Base-by-base conservation (phyloP, 2,329 filamentous ascomycete genomes). In the Colletotrichum lini region DNA sequence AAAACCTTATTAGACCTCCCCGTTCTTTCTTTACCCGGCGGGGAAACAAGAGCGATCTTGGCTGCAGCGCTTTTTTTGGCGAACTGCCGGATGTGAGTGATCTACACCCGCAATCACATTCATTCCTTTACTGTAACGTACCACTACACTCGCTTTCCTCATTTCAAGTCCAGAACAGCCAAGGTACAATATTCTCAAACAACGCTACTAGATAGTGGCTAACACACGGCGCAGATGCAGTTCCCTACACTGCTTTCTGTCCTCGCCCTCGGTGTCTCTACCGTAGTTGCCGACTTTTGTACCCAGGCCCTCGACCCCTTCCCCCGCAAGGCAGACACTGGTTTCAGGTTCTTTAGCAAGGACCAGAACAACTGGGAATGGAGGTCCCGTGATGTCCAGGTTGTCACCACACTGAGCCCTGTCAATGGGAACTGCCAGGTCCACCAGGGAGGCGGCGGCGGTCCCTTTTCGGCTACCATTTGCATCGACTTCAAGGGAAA, bases 371-470 rank as follows among this genome's bases (percentile, higher is more conserved):
- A 40, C 49, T 67, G 65, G 65, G 40, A 62, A 30, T 63, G 65
- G 65, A n/a, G 40, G 2, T 67, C 65, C 15, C 42, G 57, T 8
- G 65, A 67, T 18, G 15, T 56, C 23, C 47, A 56, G n/a, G 57
- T 62, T 8, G 42, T 56, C 21, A 63, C 58, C 26, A 63, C 65
- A n/a, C 18, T 67, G 6, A 59, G 45, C 30, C 53, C 40, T 7
- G 16, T 35, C 15, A 12, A 38, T 35, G 47, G 26, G 5, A 56
- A 30, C 40, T 67, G 65, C 18, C 57, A 63, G 26, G 6, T 67
- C 12, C 65, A 63, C 57, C 65, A 67, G 42, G 65, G 65, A 9
- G 65, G 65, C 49, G 57, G 65, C 30, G 65, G 65, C 57, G 65
- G 58, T 3, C 16, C 23, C 6, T 67, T 49, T n/a, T n/a, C 65